Evolutionary conservation across 345 rosid species (phyloP), one percentile per base, ranked within the genome.

Genomic region (Eucalyptus sideroxylon): DNA sequence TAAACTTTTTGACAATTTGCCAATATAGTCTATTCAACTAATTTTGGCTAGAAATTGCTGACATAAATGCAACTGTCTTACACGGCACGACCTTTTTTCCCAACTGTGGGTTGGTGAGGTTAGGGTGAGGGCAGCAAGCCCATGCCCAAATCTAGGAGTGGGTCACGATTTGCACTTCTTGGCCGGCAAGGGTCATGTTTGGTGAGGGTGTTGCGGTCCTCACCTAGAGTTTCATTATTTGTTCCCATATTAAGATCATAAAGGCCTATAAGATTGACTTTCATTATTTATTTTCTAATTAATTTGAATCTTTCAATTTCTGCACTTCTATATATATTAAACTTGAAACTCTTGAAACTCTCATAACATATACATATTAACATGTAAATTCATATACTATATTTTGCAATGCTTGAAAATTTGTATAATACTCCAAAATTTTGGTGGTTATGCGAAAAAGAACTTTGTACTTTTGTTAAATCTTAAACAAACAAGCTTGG

Each of bases 81-180:
- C 59, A 53, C 2, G 0, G 0, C 2, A 19, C 0, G 11, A 1
- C 0, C 11, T 53, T 53, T 16, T 19, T 53, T 8, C 26, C 59
- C 1, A 19, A 53, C 1, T 53, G 10, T 53, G 59, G 59, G 59
- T 8, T 0, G 2, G 11, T 53, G 26, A 53, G 5, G 59, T 53
- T 53, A 53, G 26, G 26, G 59, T 8, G 26, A 53, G 59, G 11
- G 59, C 11, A 53, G 0, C 26, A 53, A 53, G 11, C 59, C 59
- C 59, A 53, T 53, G 59, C 59, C 59, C 11, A 53, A 53, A 53
- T 53, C 26, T 53, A 53, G 11, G 26, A 53, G 59, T 53, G 59
- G 59, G 59, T 53, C 59, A 53, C 0, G 1, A 21, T 53, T 7
- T 19, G 1, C 59, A 53, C 59, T 53, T 53, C 11, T 53, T 53